Conservation (phyloP, 352 stramenopile genomes). For the Pythium diclinum region DNA sequence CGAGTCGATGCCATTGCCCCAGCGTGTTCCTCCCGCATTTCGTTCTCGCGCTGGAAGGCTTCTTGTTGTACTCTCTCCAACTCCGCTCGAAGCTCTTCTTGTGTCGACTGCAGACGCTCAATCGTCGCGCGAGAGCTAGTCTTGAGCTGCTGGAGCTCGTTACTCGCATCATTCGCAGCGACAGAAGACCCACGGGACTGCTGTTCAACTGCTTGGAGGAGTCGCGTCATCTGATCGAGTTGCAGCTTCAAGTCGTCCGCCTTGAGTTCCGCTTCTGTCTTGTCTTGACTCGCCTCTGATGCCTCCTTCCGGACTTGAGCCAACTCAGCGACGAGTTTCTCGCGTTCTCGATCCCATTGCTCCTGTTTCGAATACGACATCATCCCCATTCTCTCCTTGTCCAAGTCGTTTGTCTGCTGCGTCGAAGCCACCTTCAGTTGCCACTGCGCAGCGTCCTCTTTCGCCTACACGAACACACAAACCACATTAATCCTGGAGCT, state of each 20-base stretch:
- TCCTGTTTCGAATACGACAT: conserved; percentile 23
- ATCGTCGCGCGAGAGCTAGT: conserved; percentile 1
- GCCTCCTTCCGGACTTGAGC: neutral
- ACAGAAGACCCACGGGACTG: neutral
- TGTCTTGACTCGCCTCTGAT: neutral
- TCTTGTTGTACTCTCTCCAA: conserved; percentile 1
- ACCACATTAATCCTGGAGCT: neutral
- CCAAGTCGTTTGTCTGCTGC: conserved; percentile 18
- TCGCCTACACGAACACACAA: conserved; percentile 19
- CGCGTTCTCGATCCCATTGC: conserved; percentile 15
- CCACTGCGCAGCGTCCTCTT: conserved; percentile 31
- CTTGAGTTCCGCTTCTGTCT: neutral
- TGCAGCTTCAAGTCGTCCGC: conserved; percentile 6
- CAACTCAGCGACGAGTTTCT: neutral
- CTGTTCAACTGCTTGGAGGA: conserved; percentile 3
- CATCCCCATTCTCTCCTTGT: conserved; percentile 30
- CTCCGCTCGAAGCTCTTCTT: neutral
- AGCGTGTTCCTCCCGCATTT: neutral
- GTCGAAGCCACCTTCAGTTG: conserved; percentile 28
- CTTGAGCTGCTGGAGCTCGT: conserved; percentile 4
- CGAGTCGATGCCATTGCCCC: neutral
- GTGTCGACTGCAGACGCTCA: conserved; percentile 7
- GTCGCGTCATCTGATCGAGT: conserved; percentile 10
- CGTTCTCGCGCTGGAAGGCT: neutral
- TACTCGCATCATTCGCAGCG: neutral